A percentile compares a stretch with the other conserved stretches of the same genome.
phyloP scores from a whole-genome alignment of 129 eudicot species.

The Flaveria trinervia region DNA sequence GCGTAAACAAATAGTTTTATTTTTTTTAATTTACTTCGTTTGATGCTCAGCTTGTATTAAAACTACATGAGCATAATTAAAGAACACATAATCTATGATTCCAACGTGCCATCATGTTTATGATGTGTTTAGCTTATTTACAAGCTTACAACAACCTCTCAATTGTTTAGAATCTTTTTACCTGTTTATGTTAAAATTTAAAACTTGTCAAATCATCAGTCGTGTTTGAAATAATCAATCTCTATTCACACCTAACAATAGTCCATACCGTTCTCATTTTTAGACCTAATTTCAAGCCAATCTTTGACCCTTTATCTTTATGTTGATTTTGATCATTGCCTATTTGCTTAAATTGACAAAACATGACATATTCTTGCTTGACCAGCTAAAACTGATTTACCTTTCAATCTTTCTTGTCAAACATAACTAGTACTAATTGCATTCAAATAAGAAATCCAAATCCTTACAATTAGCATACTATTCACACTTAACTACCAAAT shows the following conservation, averaged over 20 bases:
- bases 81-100: no score
- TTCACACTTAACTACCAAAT: neutral
- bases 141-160: no score
- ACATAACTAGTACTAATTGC: conserved; percentile 4
- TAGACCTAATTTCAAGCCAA: neutral
- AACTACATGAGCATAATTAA: no score
- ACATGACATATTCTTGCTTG: conserved; percentile 19
- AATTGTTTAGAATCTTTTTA: no score
- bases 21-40: no score
- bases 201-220: no score
- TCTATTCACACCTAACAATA: neutral
- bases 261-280: neutral
- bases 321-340: neutral
- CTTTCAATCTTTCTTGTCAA: conserved; percentile 25
- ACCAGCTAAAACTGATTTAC: conserved; percentile 18
- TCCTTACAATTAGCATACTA: neutral
- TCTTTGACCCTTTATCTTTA: neutral
- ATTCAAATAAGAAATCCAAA: neutral
- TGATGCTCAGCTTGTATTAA: no score
- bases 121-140: no score
- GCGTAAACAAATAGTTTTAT: no score
- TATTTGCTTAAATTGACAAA: neutral
- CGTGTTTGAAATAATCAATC: no score
- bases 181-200: no score
- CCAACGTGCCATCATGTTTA: no score